Conservation (phyloP, 2,329 filamentous ascomycete genomes). For the Coleophoma crateriformis region DNA sequence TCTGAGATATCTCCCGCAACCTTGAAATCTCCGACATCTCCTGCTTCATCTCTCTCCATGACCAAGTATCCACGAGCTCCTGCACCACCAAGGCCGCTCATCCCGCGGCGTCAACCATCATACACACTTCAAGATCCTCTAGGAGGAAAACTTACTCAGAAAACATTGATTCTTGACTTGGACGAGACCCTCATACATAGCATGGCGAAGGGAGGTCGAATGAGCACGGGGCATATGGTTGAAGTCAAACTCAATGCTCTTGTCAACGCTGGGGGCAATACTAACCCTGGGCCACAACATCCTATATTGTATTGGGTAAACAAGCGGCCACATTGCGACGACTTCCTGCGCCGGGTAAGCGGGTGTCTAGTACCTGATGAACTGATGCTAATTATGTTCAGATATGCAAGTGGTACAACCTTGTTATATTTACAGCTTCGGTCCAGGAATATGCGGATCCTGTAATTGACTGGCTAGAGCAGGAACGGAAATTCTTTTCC, state of each 20-base stretch:
- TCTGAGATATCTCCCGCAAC: slow-evolving; percentile 61
- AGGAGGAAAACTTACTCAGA: slow-evolving; percentile 57
- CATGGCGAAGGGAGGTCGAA: slow-evolving; percentile 91
- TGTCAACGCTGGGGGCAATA: slow-evolving; percentile 60
- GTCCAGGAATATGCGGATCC: slow-evolving; percentile 98
- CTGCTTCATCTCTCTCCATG: slow-evolving; percentile 59
- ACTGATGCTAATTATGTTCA: slow-evolving; percentile 32
- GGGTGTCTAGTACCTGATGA: slow-evolving; percentile 1
- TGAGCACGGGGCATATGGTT: slow-evolving; percentile 97
- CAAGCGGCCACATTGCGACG: slow-evolving; percentile 94
- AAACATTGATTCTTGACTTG: slow-evolving; percentile 91
- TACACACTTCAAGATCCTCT: slow-evolving; percentile 58
- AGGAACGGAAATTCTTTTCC: slow-evolving; percentile 93
- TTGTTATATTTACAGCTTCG: slow-evolving; percentile 93
- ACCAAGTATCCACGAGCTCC: slow-evolving; percentile 90
- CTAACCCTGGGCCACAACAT: slow-evolving; percentile 75
- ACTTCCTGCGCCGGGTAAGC: slow-evolving; percentile 79
- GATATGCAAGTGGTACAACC: slow-evolving; percentile 96
- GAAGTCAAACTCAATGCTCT: slow-evolving; percentile 82
- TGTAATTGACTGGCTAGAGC: slow-evolving; percentile 97
- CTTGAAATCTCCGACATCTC: slow-evolving; percentile 90
- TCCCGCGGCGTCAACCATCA: slow-evolving; percentile 84
- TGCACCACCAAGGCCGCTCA: slow-evolving; percentile 80
- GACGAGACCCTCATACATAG: slow-evolving; percentile 98
- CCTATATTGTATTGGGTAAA: slow-evolving; percentile 98